Base-by-base conservation (phyloP, 1,284 basidiomycete genomes). In the Mycosarcoma maydis region DNA sequence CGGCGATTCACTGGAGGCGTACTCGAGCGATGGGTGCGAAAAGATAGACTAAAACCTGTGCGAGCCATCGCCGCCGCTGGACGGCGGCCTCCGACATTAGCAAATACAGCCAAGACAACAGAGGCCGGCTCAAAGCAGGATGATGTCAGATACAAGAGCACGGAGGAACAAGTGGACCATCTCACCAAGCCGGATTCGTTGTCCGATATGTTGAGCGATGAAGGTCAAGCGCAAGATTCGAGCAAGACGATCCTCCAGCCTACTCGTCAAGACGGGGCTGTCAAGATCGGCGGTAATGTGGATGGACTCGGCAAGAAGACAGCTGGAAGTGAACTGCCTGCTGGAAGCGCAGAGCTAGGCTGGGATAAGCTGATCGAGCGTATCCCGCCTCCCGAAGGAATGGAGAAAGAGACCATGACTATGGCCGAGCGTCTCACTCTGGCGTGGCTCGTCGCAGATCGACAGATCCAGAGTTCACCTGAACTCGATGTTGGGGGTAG, bases 401-500 rank as follows among this genome's bases (percentile, higher is more conserved):
- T 79, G 50, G 44, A 48, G 20, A 65, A 60, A 22, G 68, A 70
- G 29, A 48, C 51, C n/a, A 44, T 81, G 57, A 78, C 65, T 7
- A 53, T 81, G 37, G 65, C 73, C 23, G 78, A 81, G 49, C 69
- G 80, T 11, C 77, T 77, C 10, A 80, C 80, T 10, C 58, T 81
- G 3, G 74, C 80, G 4, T 81, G 72, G 64, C 69, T 81, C 5
- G 69, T 78, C 13, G 72, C 77, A 10, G 80, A 81, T 41, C 70
- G 78, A 2, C 56, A 73, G 17, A 73, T 81, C 34, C 78, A 79
- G 27, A 51, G 72, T 5, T 68, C 67, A 3, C 57, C 73, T 13
- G 19, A 42, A 30, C 71, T 80, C 29, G 48, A 66, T 37, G 65
- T 73, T 33, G 84, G 84, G 32, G 95, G 95, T 4, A 92, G 93